Conservation (phyloP, 768 basidiomycete genomes). For the Saitozyma sp. region DNA sequence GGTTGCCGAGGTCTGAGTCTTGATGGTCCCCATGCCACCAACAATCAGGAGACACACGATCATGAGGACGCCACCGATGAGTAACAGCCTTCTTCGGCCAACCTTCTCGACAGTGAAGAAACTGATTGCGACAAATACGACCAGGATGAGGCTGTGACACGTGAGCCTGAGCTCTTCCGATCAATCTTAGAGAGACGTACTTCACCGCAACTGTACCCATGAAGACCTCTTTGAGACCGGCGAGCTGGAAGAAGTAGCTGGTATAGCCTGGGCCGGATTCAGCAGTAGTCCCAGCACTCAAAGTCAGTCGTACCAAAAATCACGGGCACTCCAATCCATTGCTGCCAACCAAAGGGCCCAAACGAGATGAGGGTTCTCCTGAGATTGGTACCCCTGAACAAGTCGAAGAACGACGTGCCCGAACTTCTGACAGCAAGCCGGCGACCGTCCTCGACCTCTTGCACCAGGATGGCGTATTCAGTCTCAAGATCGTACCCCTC, state of each 20-base stretch:
- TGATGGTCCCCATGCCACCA: slow-evolving; percentile 2
- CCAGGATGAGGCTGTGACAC: slow-evolving; percentile 3
- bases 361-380: slow-evolving; percentile 3
- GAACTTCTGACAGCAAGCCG: neutral
- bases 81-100: slow-evolving; percentile 4
- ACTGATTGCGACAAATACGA: neutral
- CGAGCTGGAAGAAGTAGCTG: slow-evolving; percentile 25
- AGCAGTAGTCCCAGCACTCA: slow-evolving; percentile 6
- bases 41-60: neutral
- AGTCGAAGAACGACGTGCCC: slow-evolving; percentile 7
- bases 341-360: neutral
- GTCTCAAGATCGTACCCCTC: slow-evolving; percentile 18
- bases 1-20: neutral
- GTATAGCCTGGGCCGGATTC: slow-evolving; percentile 9
- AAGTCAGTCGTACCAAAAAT: neutral
- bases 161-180: neutral
- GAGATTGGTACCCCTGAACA: slow-evolving; percentile 19
- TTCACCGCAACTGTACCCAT: slow-evolving; percentile 10
- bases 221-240: slow-evolving; percentile 22
- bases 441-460: slow-evolving; percentile 13
- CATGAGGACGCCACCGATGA: slow-evolving; percentile 4
- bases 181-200: slow-evolving; percentile 1
- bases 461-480: slow-evolving; percentile 16
- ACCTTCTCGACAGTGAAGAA: slow-evolving; percentile 7
- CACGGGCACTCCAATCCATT: slow-evolving; percentile 5